Conservation (phyloP, 2,329 filamentous ascomycete genomes). For the Epichloe brachyelytri region DNA sequence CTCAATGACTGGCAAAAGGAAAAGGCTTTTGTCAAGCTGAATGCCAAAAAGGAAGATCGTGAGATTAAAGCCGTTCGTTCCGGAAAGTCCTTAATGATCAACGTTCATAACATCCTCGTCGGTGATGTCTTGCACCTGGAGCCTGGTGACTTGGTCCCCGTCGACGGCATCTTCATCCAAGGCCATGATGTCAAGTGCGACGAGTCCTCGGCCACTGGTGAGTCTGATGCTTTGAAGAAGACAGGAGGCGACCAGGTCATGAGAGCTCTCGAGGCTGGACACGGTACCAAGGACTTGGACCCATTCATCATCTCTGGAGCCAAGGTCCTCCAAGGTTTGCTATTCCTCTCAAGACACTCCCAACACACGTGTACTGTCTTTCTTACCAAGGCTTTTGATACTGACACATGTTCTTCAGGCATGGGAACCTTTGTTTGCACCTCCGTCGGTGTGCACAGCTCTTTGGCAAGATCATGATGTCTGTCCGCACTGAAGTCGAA, state of each 20-base stretch:
- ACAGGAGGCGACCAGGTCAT: conserved; percentile 45
- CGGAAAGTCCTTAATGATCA: conserved; percentile 49
- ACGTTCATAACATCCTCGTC: conserved; percentile 53
- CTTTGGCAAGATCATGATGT: conserved; percentile 43
- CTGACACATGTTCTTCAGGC: conserved; percentile 13
- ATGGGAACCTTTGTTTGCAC: conserved; percentile 42
- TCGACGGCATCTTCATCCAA: conserved; percentile 56
- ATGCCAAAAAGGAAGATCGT: conserved; percentile 48
- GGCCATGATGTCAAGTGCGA: conserved; percentile 46
- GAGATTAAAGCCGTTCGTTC: conserved; percentile 55
- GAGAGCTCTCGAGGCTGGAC: conserved; percentile 35
- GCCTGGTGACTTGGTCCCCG: conserved; percentile 57
- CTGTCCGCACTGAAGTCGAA: conserved; percentile 36
- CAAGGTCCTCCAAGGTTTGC: conserved; percentile 36
- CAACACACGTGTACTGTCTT: too few species aligned
- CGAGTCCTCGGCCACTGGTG: conserved; percentile 61
- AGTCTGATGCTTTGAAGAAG: conserved; percentile 62
- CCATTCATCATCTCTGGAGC: conserved; percentile 50
- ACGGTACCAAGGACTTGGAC: conserved; percentile 38
- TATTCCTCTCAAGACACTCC: not conserved
- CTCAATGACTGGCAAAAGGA: conserved; percentile 58
- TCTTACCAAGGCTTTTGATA: too few species aligned
- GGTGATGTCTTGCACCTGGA: conserved; percentile 58
- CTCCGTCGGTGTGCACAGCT: conserved; percentile 41
- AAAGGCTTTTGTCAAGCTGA: conserved; percentile 50